Evolutionary conservation across 2,329 filamentous ascomycete species (phyloP).

Genomic region (Epichloe sylvatica): DNA sequence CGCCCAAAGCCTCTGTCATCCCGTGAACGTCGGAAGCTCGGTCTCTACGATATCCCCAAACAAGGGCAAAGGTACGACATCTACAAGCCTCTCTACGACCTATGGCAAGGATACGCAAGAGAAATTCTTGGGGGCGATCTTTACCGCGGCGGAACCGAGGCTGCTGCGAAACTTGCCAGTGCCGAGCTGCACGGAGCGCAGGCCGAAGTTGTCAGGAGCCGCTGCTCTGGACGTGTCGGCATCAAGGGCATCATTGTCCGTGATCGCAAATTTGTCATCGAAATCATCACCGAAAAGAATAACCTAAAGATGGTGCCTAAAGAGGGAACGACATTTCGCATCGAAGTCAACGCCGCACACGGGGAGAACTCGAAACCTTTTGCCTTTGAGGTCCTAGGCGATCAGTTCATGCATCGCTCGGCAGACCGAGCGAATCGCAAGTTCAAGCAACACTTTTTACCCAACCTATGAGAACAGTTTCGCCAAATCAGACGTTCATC

Average conservation of each 20-base stretch:
- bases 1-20: constrained; percentile 62
- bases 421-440: constrained; percentile 81
- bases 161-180: constrained; percentile 63
- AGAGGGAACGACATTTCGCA: constrained; percentile 72
- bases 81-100: constrained; percentile 59
- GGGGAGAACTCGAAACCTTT: constrained; percentile 26
- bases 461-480: not conserved
- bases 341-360: constrained; percentile 44
- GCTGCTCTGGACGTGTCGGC: constrained; percentile 70
- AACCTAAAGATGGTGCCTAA: constrained; percentile 72
- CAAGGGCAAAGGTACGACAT: constrained; percentile 50
- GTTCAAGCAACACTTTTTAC: constrained; percentile 70
- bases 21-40: constrained; percentile 57
- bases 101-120: constrained; percentile 78
- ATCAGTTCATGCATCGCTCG: constrained; percentile 71
- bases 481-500: not conserved
- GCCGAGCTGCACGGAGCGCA: constrained; percentile 86
- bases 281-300: constrained; percentile 62
- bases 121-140: constrained; percentile 58
- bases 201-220: constrained; percentile 68
- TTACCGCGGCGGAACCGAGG: constrained; percentile 38
- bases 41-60: constrained; percentile 61
- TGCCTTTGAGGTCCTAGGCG: constrained; percentile 74
- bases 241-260: constrained; percentile 74
- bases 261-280: constrained; percentile 76